A percentile compares a stretch with the other conserved stretches of the same genome.
Evolutionary conservation across 2,329 filamentous ascomycete species (phyloP).

Genomic region (Fusarium camptoceras): DNA sequence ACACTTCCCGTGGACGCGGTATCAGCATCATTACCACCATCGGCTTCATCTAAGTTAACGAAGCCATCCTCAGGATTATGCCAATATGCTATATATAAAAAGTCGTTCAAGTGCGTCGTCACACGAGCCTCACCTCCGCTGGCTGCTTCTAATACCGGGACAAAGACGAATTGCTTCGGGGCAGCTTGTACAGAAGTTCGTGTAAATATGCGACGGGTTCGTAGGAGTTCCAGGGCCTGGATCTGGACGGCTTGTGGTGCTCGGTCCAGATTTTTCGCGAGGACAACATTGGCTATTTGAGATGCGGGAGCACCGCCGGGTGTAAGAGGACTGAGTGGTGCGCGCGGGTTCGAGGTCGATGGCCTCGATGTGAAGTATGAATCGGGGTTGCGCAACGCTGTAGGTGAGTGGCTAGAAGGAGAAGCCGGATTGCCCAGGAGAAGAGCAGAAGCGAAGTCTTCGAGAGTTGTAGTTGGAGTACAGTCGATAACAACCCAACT

Average conservation of each 20-base stretch:
- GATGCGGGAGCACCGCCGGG: constrained; percentile 44
- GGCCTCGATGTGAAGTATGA: constrained; percentile 49
- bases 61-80: constrained; percentile 80
- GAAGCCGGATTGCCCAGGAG: constrained; percentile 56
- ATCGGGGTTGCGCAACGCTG: constrained; percentile 44
- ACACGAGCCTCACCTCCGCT: constrained; percentile 62
- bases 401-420: constrained; percentile 43
- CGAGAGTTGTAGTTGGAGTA: constrained; percentile 77
- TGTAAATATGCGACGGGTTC: constrained; percentile 81
- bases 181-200: constrained; percentile 78
- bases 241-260: constrained; percentile 84
- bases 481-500: constrained; percentile 78
- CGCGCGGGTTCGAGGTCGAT: constrained; percentile 39
- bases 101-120: constrained; percentile 76
- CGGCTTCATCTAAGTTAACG: constrained; percentile 76
- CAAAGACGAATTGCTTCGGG: constrained; percentile 82
- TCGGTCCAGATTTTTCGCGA: constrained; percentile 82
- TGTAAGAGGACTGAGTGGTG: constrained; percentile 48
- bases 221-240: constrained; percentile 81
- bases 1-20: constrained; percentile 59
- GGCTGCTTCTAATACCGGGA: constrained; percentile 73
- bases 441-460: constrained; percentile 82
- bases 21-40: constrained; percentile 49
- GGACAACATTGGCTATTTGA: constrained; percentile 81
- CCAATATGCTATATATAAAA: constrained; percentile 89